These are phyloP conservation scores for Podospora tetraspora DNA, from an alignment of 495 filamentous ascomycete species.

Conservation along the genomic window DNA sequence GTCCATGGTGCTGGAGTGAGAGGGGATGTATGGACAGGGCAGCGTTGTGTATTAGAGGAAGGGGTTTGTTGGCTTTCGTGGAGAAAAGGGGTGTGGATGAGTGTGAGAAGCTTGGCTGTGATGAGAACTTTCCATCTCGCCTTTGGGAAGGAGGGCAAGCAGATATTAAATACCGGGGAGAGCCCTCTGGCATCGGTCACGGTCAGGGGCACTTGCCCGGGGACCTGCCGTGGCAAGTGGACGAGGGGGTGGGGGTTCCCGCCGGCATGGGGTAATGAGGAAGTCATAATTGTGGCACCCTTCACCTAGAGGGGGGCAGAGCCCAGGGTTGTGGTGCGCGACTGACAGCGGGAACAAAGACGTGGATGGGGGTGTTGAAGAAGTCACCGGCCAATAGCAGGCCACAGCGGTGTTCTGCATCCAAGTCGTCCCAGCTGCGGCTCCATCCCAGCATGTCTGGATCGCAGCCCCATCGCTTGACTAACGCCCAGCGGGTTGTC, in stretches of 20 bases:
- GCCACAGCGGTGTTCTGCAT: neutral
- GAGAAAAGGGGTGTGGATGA: neutral
- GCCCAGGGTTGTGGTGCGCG: neutral
- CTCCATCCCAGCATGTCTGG: constrained; percentile 2
- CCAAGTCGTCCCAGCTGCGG: constrained; percentile 1
- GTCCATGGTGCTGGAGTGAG: neutral
- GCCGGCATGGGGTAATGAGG: neutral
- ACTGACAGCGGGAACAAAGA: neutral
- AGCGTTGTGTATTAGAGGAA: neutral
- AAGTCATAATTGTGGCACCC: constrained; percentile 2
- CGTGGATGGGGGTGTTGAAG: neutral
- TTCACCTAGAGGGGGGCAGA: neutral
- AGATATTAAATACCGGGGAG: constrained; percentile 6
- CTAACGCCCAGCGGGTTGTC: constrained; percentile 4
- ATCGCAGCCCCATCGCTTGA: neutral
- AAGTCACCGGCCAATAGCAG: neutral
- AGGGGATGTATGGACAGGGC: neutral
- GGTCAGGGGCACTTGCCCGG: neutral
- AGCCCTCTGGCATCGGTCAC: neutral
- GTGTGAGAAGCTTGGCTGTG: neutral
- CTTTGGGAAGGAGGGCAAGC: neutral
- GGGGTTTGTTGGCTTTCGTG: neutral
- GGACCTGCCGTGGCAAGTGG: neutral
- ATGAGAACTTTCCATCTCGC: neutral
- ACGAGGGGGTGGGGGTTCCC: neutral